Base-by-base conservation (phyloP, 441 rosid genomes). In the Corymbia citriodora region DNA sequence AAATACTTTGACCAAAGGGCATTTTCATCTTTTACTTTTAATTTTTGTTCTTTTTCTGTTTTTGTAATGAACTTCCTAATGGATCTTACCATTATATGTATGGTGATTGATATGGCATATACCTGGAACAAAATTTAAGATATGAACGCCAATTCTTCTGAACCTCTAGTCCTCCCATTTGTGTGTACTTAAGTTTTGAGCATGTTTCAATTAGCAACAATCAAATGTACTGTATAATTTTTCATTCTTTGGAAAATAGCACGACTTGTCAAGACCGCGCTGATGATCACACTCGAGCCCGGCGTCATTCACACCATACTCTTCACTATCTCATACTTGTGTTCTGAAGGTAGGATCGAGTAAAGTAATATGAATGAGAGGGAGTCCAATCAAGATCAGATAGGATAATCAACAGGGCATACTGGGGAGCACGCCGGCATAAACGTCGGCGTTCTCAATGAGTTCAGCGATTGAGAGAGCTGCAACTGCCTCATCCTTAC, bases 351-450 rank as follows among this genome's bases (percentile, higher is more conserved):
- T 36, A 33, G 82, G 49, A 72, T 36, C 3, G 82, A 72, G 82
- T 36, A 72, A 72, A 18, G 49, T 33, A 10, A 0, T 72, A 36
- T 6, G 15, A 72, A 72, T 10, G 49, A 33, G 8, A 19, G 82
- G 15, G 0, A 2, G 49, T 36, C 27, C 25, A 13, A 65, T 68
- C 55, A 31, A 55, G 40, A 33, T 89, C n/a, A 16, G 90, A 40
- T 52, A 89, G 53, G 82, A 89, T 70, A 52, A 48, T 31, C 55
- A 74, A 27, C 55, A 29, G 54, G 48, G 54, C 89, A 89, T 90
- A 94, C 95, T 93, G 49, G 96, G 95, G 90, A 95, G 94, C 89
- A 96, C 95, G 54, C 96, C 96, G n/a, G 95, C 97, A 68, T 95
- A 95, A 21, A 95, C 97, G 90, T 95, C 96, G 27, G 96, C 97